Conservation (phyloP, 2,329 filamentous ascomycete species). For the Clonostachys chloroleuca region DNA sequence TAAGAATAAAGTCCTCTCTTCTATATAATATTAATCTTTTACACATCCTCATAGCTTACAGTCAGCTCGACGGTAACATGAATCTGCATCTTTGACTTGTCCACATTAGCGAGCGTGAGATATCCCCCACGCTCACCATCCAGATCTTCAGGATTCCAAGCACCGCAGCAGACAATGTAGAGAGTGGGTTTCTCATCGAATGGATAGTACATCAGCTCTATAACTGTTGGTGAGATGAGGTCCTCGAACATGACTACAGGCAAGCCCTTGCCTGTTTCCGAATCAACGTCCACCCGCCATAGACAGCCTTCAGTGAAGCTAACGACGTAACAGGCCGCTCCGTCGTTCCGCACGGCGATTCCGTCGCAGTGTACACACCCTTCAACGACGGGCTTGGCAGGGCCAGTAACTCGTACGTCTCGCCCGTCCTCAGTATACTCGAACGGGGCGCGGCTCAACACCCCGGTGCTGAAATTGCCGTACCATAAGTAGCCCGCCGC, state of each 20-base stretch:
- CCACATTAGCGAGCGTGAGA: neutral
- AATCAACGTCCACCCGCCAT: slow-evolving; percentile 5
- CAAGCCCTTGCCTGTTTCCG: neutral
- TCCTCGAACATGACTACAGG: neutral
- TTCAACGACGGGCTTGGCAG: neutral
- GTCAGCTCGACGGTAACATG: slow-evolving; percentile 1
- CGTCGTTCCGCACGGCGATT: slow-evolving; percentile 2
- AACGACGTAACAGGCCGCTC: slow-evolving; percentile 1
- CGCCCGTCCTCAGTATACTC: neutral
- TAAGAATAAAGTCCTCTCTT: too few species aligned
- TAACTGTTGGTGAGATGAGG: slow-evolving; percentile 3
- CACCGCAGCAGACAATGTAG: slow-evolving; percentile 5
- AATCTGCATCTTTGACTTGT: neutral
- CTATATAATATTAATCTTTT: too few species aligned
- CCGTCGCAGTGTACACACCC: slow-evolving; percentile 3
- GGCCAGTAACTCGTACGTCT: neutral
- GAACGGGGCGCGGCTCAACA: slow-evolving; percentile 3
- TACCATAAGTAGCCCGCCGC: slow-evolving; percentile 2
- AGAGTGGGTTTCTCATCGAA: slow-evolving; percentile 3
- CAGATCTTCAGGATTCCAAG: too few species aligned
- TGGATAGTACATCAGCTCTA: slow-evolving; percentile 2
- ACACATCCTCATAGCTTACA: slow-evolving; percentile 1
- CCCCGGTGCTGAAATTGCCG: slow-evolving; percentile 3
- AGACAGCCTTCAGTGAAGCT: slow-evolving; percentile 3
- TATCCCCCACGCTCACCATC: neutral